Evolutionary conservation across 2,329 filamentous ascomycete genomes (phyloP).

Genomic region (Cercospora brassicicola): DNA sequence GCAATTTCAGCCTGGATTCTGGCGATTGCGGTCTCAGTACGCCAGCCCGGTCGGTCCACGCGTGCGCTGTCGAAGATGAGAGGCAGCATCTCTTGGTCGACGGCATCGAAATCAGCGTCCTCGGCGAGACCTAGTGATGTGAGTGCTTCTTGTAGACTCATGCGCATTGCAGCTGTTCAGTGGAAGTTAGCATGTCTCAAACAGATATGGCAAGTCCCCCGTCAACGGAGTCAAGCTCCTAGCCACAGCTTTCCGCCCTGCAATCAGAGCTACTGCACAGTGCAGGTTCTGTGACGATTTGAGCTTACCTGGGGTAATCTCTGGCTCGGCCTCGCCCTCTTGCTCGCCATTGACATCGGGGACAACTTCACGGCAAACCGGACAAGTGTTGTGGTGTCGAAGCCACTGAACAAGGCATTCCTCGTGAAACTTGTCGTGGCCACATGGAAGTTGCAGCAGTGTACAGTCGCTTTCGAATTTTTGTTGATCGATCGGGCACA

Average conservation of each 20-base stretch:
- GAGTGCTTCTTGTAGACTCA: slow-evolving; percentile 6
- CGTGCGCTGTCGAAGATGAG: slow-evolving; percentile 7
- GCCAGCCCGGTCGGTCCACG: slow-evolving; percentile 1
- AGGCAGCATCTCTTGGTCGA: slow-evolving; percentile 9
- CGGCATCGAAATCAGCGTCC: neutral
- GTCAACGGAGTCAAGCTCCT: neutral
- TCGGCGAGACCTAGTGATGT: slow-evolving; percentile 1
- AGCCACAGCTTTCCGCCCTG: neutral
- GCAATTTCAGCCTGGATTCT: slow-evolving; percentile 5
- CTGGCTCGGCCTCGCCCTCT: neutral
- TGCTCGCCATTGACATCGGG: slow-evolving; percentile 5
- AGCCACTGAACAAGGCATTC: slow-evolving; percentile 31
- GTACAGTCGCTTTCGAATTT: slow-evolving; percentile 20
- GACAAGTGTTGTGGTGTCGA: slow-evolving; percentile 27
- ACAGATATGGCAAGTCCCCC: neutral
- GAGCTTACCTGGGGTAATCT: neutral
- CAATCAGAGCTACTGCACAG: neutral
- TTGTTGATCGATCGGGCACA: slow-evolving; percentile 25
- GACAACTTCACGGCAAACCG: slow-evolving; percentile 26
- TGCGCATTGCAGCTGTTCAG: neutral
- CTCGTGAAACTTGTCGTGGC: slow-evolving; percentile 24
- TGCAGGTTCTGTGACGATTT: neutral
- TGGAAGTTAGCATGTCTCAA: neutral
- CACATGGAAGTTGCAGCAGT: slow-evolving; percentile 28
- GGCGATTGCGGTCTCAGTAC: slow-evolving; percentile 6